Evolutionary conservation across 2,329 filamentous ascomycete genomes (phyloP).

Genomic region (Ophiostoma angusticollis): DNA sequence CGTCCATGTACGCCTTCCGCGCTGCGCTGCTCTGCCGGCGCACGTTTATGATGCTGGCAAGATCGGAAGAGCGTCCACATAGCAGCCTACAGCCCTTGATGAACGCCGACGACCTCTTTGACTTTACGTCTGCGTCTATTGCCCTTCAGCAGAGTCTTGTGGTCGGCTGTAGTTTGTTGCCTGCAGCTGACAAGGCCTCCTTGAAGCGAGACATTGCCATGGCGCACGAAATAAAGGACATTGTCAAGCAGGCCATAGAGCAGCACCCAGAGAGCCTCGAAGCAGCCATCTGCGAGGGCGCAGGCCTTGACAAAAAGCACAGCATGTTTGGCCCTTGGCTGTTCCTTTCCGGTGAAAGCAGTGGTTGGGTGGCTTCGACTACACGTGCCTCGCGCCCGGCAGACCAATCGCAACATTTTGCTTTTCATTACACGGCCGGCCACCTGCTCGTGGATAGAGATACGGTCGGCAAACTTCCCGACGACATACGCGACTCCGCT

Average conservation of each 20-base stretch:
- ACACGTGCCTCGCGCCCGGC: too few species aligned
- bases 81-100: too few species aligned
- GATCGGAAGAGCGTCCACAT: not conserved
- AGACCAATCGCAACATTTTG: slow-evolving; percentile 19
- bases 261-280: not conserved
- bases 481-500: slow-evolving; percentile 30
- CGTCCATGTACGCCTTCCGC: slow-evolving; percentile 35
- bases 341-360: not conserved
- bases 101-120: not conserved
- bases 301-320: not conserved
- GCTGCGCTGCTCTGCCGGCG: slow-evolving; percentile 42
- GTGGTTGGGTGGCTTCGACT: slow-evolving; percentile 3
- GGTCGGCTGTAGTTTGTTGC: not conserved
- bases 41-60: slow-evolving; percentile 19
- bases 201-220: slow-evolving; percentile 1
- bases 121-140: slow-evolving; percentile 4
- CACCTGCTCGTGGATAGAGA: slow-evolving; percentile 25
- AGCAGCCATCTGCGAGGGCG: not conserved
- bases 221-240: not conserved
- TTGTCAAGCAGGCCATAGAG: not conserved
- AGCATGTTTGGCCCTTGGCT: not conserved
- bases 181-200: not conserved
- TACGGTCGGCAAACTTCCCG: slow-evolving; percentile 34
- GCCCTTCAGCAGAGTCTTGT: slow-evolving; percentile 10
- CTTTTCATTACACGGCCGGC: slow-evolving; percentile 25